Percentiles rank a stretch among this genome's conserved stretches.
phyloP scores from a whole-genome alignment of 2,329 filamentous ascomycete genomes.

The Monilinia polystroma region DNA sequence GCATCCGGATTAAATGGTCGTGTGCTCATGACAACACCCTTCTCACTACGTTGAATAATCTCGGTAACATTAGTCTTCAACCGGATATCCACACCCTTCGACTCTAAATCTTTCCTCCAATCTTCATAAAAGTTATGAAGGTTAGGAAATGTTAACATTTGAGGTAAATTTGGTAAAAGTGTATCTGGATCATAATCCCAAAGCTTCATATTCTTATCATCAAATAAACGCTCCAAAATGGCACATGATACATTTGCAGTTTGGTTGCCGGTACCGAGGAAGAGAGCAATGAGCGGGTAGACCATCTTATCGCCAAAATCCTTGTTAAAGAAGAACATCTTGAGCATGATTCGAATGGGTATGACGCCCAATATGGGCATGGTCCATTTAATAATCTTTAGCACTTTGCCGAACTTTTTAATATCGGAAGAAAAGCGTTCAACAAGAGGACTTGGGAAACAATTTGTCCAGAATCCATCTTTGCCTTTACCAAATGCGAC shows the following conservation, averaged over 20 bases:
- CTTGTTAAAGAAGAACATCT: constrained; percentile 65
- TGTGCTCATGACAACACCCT: constrained; percentile 52
- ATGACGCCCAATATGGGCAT: constrained; percentile 59
- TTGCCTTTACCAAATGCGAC: constrained; percentile 61
- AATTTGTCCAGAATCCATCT: constrained; percentile 64
- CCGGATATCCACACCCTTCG: constrained; percentile 55
- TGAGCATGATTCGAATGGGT: constrained; percentile 64
- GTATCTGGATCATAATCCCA: constrained; percentile 59
- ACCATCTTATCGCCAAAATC: constrained; percentile 72
- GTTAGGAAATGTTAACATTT: constrained; percentile 66
- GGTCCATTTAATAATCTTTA: constrained; percentile 55
- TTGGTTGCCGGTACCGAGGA: constrained; percentile 71
- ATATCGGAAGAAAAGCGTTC: constrained; percentile 56
- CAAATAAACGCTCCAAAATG: constrained; percentile 61
- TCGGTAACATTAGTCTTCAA: constrained; percentile 55
- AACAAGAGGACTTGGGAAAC: constrained; percentile 59
- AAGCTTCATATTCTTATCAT: constrained; percentile 58
- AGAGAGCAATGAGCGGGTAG: constrained; percentile 69
- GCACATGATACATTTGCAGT: constrained; percentile 69
- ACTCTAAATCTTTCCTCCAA: constrained; percentile 55
- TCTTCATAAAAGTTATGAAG: constrained; percentile 59
- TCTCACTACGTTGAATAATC: constrained; percentile 51
- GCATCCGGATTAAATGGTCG: constrained; percentile 49
- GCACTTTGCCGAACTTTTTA: constrained; percentile 46
- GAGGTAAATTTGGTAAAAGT: constrained; percentile 57